Evolutionary conservation across 805 yeast species (phyloP), one percentile per base, ranked within the genome.

Genomic region (Myxozyma melibiosi): DNA sequence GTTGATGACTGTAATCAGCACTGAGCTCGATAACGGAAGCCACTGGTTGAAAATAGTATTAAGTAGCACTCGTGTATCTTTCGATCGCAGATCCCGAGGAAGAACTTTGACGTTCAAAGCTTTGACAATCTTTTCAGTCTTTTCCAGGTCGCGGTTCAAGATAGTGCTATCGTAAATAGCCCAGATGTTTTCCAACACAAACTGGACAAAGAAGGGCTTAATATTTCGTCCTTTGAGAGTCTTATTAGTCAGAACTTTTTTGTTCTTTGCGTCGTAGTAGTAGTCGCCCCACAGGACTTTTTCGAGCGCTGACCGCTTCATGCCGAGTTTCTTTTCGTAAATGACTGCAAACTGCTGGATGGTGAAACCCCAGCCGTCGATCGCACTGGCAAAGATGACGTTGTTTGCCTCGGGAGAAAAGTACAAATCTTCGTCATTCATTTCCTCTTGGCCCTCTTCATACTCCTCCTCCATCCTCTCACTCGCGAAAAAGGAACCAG

Each of bases 281-380:
- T 75, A 92, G 68, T 92, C 97, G 37, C 99, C 99, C 98, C 98
- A 94, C 3, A 94, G 76, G n/a, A 90, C 90, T 67, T 88, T 87
- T 57, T 85, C 85, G 43, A 94, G 77, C 52, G 83, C 88, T 18
- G 83, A 82, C 61, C 90, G 84, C 62, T 88, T 87, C 64, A 92
- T 86, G 0, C 96, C 97, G 18, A 92, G 75, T 66, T 90, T 90
- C 47, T 82, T 82, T 73, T 86, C 94, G 70, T 90, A 89, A 33
- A 94, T 83, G 55, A 86, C 84, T 6, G 97, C 88, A 72, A 94
- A 88, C 64, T 94, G 96, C 50, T 88, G 83, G 48, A 94, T 78
- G 41, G 89, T 87, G 71, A 94, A 94, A 0, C 98, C 99, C 98
- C 99, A 94, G 11, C 98, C 98, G 73, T 94, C 99, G 18, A 87